Percentiles rank a stretch among this genome's conserved stretches.
Evolutionary conservation across 768 basidiomycete species (phyloP).

Genomic region (Lanmaoa pseudosensibilis): DNA sequence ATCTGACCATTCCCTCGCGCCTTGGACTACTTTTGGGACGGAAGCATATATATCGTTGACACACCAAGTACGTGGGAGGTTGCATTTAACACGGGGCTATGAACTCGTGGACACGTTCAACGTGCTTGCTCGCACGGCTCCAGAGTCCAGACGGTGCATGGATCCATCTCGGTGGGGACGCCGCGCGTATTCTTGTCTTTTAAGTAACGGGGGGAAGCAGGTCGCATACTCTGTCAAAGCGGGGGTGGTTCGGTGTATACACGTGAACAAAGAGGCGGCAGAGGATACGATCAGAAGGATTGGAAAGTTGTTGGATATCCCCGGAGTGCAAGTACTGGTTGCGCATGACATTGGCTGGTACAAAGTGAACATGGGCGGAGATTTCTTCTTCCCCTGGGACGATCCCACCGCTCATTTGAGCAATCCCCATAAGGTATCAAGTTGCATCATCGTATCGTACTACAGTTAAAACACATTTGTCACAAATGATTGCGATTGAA

Average conservation of each 20-base stretch:
- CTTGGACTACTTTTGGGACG: constrained; percentile 54
- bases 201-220: constrained; percentile 43
- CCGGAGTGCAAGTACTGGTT: no score
- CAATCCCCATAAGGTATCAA: neutral
- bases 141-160: constrained; percentile 50
- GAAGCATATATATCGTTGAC: constrained; percentile 55
- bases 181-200: constrained; percentile 47
- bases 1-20: constrained; percentile 50
- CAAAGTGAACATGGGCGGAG: constrained; percentile 9
- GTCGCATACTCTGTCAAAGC: constrained; percentile 29
- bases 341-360: no score
- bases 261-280: constrained; percentile 42
- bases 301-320: no score
- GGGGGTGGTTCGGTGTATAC: constrained; percentile 38
- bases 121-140: constrained; percentile 51
- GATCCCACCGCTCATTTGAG: constrained; percentile 1
- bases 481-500: neutral
- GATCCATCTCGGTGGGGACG: constrained; percentile 55
- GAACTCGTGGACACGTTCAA: constrained; percentile 47
- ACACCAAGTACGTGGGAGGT: constrained; percentile 36
- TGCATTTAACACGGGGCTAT: neutral
- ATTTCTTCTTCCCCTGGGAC: constrained; percentile 30
- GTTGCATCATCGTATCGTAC: neutral
- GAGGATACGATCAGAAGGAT: neutral
- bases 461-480: neutral